Conservation (phyloP, 2,329 filamentous ascomycete genomes). For the Claviceps fusiformis region DNA sequence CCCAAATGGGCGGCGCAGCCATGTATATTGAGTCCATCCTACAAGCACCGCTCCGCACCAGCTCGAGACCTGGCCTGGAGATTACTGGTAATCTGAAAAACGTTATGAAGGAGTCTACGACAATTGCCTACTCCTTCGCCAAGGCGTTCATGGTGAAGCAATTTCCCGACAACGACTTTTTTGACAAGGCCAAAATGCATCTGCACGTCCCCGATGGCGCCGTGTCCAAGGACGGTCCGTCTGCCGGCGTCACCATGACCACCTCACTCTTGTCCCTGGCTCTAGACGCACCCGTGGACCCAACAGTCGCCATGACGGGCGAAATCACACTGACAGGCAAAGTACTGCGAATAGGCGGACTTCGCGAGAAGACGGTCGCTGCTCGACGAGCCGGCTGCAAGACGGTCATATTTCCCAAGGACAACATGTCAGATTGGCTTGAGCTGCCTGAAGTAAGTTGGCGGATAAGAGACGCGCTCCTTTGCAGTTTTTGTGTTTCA, state of each 20-base stretch:
- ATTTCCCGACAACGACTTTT: constrained; percentile 87
- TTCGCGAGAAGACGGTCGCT: constrained; percentile 94
- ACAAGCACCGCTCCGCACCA: constrained; percentile 62
- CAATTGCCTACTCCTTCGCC: constrained; percentile 90
- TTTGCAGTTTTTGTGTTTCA: neutral
- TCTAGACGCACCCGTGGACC: constrained; percentile 62
- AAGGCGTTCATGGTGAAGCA: constrained; percentile 76
- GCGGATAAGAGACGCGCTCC: neutral
- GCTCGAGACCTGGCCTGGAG: constrained; percentile 66
- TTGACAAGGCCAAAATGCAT: constrained; percentile 89
- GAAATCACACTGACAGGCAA: constrained; percentile 96
- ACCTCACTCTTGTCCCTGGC: constrained; percentile 79
- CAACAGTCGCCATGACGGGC: constrained; percentile 92
- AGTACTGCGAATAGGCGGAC: constrained; percentile 82
- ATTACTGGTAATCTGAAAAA: constrained; percentile 89
- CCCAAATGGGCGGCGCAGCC: constrained; percentile 87
- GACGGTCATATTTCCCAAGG: constrained; percentile 85
- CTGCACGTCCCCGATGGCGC: constrained; percentile 94
- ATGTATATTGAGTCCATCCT: constrained; percentile 96
- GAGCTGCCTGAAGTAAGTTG: constrained; percentile 82
- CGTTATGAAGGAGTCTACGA: constrained; percentile 96
- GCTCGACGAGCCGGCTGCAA: constrained; percentile 84
- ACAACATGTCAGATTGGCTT: constrained; percentile 94
- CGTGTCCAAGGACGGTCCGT: constrained; percentile 86
- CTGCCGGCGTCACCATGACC: constrained; percentile 97